Percentiles rank a stretch among this genome's conserved stretches.
Evolutionary conservation across 73 alveolate species (phyloP).

Genomic region (Urostyla sp.): DNA sequence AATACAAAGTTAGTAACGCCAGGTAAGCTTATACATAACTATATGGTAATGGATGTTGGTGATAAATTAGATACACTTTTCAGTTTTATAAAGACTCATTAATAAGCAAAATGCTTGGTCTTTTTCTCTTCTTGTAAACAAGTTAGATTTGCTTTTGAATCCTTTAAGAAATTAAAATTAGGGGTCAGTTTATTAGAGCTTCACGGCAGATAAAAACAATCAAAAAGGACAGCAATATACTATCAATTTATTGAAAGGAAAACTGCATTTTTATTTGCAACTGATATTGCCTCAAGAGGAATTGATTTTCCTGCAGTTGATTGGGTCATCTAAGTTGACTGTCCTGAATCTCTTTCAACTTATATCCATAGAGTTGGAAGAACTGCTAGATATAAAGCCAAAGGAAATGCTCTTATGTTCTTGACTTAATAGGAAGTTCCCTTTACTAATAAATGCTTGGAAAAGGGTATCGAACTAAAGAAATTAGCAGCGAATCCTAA

Average conservation of each 20-base stretch:
- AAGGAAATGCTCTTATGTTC: slow-evolving; percentile 94
- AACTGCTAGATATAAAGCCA: slow-evolving; percentile 96
- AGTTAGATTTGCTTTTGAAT: slow-evolving; percentile 88
- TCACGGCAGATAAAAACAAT: slow-evolving; percentile 90
- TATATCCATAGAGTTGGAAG: slow-evolving; percentile 97
- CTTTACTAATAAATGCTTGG: slow-evolving; percentile 78
- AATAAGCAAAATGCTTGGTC: slow-evolving; percentile 83
- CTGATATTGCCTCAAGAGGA: slow-evolving; percentile 96
- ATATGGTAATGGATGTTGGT: slow-evolving; percentile 80
- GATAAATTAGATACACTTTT: slow-evolving; percentile 92
- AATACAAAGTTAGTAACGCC: slow-evolving; percentile 72
- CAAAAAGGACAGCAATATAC: slow-evolving; percentile 91
- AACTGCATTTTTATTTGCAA: slow-evolving; percentile 84
- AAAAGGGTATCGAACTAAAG: slow-evolving; percentile 80
- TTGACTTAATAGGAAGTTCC: slow-evolving; percentile 82
- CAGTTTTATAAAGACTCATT: slow-evolving; percentile 93
- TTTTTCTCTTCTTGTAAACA: slow-evolving; percentile 90
- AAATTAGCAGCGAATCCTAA: slow-evolving; percentile 87
- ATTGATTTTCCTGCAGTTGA: slow-evolving; percentile 95
- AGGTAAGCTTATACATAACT: slow-evolving; percentile 84
- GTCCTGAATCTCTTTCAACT: slow-evolving; percentile 89
- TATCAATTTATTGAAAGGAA: slow-evolving; percentile 85
- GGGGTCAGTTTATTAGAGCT: slow-evolving; percentile 82
- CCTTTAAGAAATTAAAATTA: slow-evolving; percentile 77
- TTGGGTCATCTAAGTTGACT: slow-evolving; percentile 92